Base-by-base conservation (phyloP, 2,329 filamentous ascomycete species). In the Colletotrichum lindemuthianum region DNA sequence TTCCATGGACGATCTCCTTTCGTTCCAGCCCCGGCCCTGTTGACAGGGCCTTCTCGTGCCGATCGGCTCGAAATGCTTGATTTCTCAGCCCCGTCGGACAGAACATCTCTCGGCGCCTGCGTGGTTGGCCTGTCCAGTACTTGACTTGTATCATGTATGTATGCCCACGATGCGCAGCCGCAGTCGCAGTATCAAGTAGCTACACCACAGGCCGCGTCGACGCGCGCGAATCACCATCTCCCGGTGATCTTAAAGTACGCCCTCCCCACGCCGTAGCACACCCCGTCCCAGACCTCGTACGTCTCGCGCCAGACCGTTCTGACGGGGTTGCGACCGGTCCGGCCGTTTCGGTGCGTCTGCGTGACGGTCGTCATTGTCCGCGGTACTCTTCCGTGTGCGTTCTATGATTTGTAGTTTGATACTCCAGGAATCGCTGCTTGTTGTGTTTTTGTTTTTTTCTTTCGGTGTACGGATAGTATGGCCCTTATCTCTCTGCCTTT, bases 311-410 rank as follows among this genome's bases (percentile, higher is more conserved):
- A 73, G 40, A 77, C 56, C 24, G 64, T 67, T 33, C 47, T 50
- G 48, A 67, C 34, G 32, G 64, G 64, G 11, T 60, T 67, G 53
- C 53, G 77, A 33, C 84, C 85, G 13, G 82, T 77, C 66, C 77
- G 83, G 2, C 86, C 85, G 0, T 85, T 82, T 78, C 83, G 84
- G 63, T 86, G 88, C 8, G 83, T 88, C 65, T 89, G 88, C 58
- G 85, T 89, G 70, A 86, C 84, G 70, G 89, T 89, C 86, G 85
- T 89, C 51, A 63, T 65, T 32, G 11, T 52, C 13, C 5, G 9
- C 37, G 37, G 37, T 8, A 33, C 32, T 53, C 5, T 5, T 16
- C 32, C 34, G 39, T 32, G 13, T 0, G 24, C 15, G 40, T 6
- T 8, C 34, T 40, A 47, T 39, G 11, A n/a, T 12, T 60, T 15